A percentile compares a stretch with the other conserved stretches of the same genome.
phyloP scores from a whole-genome alignment of 495 filamentous ascomycete species.

The Penicillium diatomitis region DNA sequence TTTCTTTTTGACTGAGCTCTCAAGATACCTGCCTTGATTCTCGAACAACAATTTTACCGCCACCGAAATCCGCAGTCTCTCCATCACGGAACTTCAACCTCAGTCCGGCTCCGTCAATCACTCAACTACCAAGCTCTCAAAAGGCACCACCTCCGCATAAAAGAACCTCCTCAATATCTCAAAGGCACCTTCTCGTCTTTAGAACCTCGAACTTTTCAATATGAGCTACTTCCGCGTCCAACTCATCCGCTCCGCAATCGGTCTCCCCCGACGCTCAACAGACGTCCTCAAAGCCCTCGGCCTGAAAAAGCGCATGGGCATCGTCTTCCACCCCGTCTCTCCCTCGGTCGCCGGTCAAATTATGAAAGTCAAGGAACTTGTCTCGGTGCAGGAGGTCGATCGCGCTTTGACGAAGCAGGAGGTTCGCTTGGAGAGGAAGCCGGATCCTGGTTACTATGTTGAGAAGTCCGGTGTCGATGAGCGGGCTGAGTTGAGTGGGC shows the following conservation, averaged over 20 bases:
- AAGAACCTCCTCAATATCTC: not conserved
- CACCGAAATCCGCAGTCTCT: too few relatives aligned
- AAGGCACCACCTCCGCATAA: not conserved
- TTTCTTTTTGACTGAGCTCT: too few relatives aligned
- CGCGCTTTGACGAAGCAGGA: constrained; percentile 58
- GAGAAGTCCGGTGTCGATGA: constrained; percentile 49
- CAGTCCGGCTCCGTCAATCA: not conserved
- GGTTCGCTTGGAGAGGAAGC: constrained; percentile 62
- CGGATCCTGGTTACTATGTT: constrained; percentile 77
- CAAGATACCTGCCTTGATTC: too few relatives aligned
- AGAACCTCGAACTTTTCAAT: constrained; percentile 12
- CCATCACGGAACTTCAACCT: not conserved
- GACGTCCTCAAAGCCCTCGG: constrained; percentile 85
- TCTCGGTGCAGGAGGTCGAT: constrained; percentile 78
- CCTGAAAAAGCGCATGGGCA: constrained; percentile 75
- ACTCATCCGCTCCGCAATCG: constrained; percentile 86
- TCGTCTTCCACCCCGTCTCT: constrained; percentile 85
- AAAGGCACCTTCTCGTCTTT: not conserved
- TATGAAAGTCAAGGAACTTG: constrained; percentile 94
- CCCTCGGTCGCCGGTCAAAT: constrained; percentile 86
- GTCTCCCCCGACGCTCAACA: constrained; percentile 71
- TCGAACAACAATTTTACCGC: too few relatives aligned
- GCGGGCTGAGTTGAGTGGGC: constrained; percentile 12
- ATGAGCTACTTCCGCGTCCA: constrained; percentile 97
- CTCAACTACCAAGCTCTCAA: not conserved